Conservation (phyloP, 495 filamentous ascomycete species). For the Annulohypoxylon bovei region DNA sequence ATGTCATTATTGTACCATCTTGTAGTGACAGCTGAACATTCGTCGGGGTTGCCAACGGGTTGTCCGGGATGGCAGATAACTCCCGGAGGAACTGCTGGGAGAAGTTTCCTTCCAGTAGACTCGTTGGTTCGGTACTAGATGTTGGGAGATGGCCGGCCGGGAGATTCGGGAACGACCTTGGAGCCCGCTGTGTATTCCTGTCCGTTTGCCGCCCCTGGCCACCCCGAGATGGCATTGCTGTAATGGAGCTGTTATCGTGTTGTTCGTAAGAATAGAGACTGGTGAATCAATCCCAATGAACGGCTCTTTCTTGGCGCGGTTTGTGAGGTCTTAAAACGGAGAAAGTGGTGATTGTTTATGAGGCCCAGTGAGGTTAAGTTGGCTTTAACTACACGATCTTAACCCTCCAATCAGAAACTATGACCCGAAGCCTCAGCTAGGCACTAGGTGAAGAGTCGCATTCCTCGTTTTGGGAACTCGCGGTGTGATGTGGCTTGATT, state of each 20-base stretch:
- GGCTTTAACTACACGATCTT: too few species aligned
- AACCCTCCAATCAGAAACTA: too few species aligned
- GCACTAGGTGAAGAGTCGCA: not conserved
- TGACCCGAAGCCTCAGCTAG: not conserved
- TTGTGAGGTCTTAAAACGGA: not conserved
- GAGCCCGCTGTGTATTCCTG: conserved; percentile 22
- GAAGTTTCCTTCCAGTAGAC: conserved; percentile 59
- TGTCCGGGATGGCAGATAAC: conserved; percentile 63
- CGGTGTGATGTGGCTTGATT: not conserved
- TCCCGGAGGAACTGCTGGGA: conserved; percentile 62
- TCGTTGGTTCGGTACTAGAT: conserved; percentile 49
- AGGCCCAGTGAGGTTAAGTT: too few species aligned
- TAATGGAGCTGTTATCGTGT: too few species aligned
- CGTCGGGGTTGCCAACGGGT: conserved; percentile 45
- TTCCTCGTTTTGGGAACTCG: not conserved
- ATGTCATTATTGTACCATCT: conserved; percentile 58
- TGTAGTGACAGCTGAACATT: conserved; percentile 47
- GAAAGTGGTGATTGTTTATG: too few species aligned
- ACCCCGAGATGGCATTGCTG: conserved; percentile 23
- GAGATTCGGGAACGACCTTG: conserved; percentile 47
- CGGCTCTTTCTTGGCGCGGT: not conserved
- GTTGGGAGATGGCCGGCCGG: conserved; percentile 47
- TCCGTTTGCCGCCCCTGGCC: not conserved
- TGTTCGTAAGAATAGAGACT: conserved; percentile 8
- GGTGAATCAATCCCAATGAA: not conserved